These are phyloP conservation scores for Exophiala spinifera DNA, from an alignment of 2,329 filamentous ascomycete genomes.

Conservation along the genomic window DNA sequence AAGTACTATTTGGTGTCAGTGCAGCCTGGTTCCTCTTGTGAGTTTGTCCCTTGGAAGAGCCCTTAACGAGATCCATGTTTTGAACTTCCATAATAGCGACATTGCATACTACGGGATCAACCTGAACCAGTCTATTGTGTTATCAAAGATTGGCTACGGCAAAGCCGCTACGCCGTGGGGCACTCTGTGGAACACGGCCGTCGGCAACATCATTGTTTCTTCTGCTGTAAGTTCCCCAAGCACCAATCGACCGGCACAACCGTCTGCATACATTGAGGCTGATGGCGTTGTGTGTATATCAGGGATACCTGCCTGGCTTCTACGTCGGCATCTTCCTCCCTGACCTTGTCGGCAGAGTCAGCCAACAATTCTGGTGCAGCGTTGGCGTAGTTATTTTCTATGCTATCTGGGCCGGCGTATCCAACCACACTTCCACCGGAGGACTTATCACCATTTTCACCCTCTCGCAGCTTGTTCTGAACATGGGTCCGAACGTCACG, in stretches of 20 bases:
- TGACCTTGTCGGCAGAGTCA: conserved; percentile 27
- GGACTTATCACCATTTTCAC: conserved; percentile 32
- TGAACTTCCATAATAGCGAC: conserved; percentile 17
- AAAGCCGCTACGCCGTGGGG: conserved; percentile 33
- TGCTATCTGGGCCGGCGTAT: conserved; percentile 33
- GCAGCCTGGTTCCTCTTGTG: conserved; percentile 34
- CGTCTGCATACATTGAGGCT: too few relatives aligned
- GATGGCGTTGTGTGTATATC: neutral
- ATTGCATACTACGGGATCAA: conserved; percentile 37
- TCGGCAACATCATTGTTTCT: conserved; percentile 37
- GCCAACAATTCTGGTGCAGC: conserved; percentile 28
- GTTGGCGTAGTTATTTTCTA: conserved; percentile 30
- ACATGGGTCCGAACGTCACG: conserved; percentile 55
- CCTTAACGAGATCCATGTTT: neutral
- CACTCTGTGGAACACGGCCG: conserved; percentile 35
- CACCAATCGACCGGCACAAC: neutral
- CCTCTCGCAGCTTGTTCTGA: conserved; percentile 36
- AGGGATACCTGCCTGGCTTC: conserved; percentile 30
- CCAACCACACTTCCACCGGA: conserved; percentile 30
- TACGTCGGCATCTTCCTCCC: conserved; percentile 30
- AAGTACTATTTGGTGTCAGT: conserved; percentile 35
- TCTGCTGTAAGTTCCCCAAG: conserved; percentile 29
- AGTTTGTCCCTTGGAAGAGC: neutral
- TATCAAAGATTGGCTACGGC: conserved; percentile 35
- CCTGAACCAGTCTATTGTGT: conserved; percentile 37